phyloP scores from a whole-genome alignment of 495 filamentous ascomycete genomes.

The Penicillium argentinense region DNA sequence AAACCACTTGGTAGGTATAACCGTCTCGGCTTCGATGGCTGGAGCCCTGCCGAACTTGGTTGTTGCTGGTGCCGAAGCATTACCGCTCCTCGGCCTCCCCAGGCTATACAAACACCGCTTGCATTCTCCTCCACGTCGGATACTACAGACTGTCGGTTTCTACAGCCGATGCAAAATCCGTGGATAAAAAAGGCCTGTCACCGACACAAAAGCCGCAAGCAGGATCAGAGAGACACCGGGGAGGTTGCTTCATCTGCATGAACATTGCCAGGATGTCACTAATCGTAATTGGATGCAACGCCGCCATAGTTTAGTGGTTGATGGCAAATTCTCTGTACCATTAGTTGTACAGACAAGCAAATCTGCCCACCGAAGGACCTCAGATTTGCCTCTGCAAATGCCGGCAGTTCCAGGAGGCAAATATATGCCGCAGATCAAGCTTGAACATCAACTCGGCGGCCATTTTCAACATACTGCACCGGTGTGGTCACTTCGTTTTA shows the following conservation, averaged over 20 bases:
- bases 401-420: constrained; percentile 16
- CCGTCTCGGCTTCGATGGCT: background rate
- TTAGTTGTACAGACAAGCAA: constrained; percentile 7
- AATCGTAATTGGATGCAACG: constrained; percentile 13
- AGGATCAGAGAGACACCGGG: constrained; percentile 8
- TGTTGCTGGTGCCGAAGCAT: background rate
- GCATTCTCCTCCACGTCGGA: constrained; percentile 9
- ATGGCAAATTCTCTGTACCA: constrained; percentile 25
- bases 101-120: background rate
- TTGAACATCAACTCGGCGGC: constrained; percentile 16
- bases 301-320: constrained; percentile 5
- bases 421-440: background rate
- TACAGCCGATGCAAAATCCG: constrained; percentile 19
- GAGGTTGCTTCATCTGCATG: constrained; percentile 5
- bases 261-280: constrained; percentile 13
- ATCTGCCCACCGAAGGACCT: constrained; percentile 11
- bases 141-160: constrained; percentile 19
- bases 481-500: background rate
- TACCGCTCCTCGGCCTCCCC: background rate
- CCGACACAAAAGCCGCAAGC: constrained; percentile 3
- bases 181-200: too few species aligned
- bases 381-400: constrained; percentile 18
- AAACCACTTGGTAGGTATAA: too few species aligned
- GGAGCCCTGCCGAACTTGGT: background rate
- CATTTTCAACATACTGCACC: constrained; percentile 5